These are phyloP conservation scores for Teratosphaeria zuluensis DNA, from an alignment of 2,329 filamentous ascomycete species.

Conservation along the genomic window DNA sequence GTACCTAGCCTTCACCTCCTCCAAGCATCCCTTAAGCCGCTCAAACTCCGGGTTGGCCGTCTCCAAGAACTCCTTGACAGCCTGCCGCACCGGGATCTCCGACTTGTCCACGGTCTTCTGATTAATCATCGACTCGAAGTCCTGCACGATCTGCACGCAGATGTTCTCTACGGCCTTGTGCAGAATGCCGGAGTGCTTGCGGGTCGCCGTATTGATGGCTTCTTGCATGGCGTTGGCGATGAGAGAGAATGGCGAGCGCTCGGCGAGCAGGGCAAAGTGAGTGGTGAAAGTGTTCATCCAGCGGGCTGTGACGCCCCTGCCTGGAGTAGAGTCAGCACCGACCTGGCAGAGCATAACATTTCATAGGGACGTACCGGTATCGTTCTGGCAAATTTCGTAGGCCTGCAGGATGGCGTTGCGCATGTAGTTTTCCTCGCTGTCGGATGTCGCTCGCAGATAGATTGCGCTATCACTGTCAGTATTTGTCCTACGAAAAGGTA, in stretches of 20 bases:
- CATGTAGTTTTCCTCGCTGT: conserved; percentile 9
- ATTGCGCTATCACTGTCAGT: conserved; percentile 3
- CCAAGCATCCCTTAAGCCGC: conserved; percentile 3
- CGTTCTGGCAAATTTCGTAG: conserved; percentile 12
- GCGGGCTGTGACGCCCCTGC: too few species aligned
- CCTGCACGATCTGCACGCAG: background rate
- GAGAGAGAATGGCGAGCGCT: too few species aligned
- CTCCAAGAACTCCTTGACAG: conserved; percentile 4
- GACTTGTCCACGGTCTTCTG: background rate
- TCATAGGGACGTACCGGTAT: too few species aligned
- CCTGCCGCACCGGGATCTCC: background rate
- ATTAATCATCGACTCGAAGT: background rate
- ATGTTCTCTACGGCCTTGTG: conserved; percentile 2
- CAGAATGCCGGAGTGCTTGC: background rate
- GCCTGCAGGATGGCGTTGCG: conserved; percentile 11
- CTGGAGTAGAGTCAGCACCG: too few species aligned
- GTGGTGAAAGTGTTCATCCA: too few species aligned
- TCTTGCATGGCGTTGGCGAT: too few species aligned
- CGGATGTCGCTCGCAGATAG: background rate
- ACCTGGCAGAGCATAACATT: too few species aligned
- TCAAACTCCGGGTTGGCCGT: conserved; percentile 3
- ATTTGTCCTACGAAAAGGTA: background rate
- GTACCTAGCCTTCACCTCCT: conserved; percentile 7
- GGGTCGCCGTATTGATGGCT: background rate
- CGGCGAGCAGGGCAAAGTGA: too few species aligned